A percentile compares a stretch with the other conserved stretches of the same genome.
Conservation (phyloP, 805 yeast species). For the Saccharomycopsis sp. region DNA sequence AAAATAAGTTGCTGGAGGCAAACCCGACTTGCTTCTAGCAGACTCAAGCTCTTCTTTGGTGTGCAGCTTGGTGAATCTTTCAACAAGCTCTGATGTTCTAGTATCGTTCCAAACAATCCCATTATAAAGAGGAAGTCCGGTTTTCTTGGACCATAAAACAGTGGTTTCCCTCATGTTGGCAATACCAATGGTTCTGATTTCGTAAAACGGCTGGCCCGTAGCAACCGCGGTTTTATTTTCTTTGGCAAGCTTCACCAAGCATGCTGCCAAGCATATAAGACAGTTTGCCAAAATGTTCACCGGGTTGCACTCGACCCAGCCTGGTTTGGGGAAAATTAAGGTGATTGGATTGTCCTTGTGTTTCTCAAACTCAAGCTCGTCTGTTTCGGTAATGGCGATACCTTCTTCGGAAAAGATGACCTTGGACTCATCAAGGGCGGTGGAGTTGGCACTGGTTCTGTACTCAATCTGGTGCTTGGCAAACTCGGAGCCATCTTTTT, state of each 20-base stretch:
- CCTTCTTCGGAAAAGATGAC: slow-evolving; percentile 71
- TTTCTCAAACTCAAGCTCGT: slow-evolving; percentile 55
- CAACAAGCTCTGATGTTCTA: slow-evolving; percentile 67
- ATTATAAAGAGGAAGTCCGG: slow-evolving; percentile 75
- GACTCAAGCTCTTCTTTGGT: slow-evolving; percentile 47
- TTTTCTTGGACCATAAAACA: slow-evolving; percentile 72
- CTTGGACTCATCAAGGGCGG: slow-evolving; percentile 27
- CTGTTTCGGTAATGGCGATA: slow-evolving; percentile 49
- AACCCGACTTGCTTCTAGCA: slow-evolving; percentile 62
- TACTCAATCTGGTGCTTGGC: slow-evolving; percentile 89
- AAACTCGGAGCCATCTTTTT: slow-evolving; percentile 62
- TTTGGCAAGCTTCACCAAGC: slow-evolving; percentile 47
- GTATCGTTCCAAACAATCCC: slow-evolving; percentile 98
- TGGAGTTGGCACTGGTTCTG: slow-evolving; percentile 53
- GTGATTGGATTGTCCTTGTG: slow-evolving; percentile 40
- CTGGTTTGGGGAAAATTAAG: slow-evolving; percentile 68
- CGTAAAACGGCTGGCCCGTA: slow-evolving; percentile 43
- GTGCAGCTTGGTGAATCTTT: slow-evolving; percentile 45
- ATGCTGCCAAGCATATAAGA: slow-evolving; percentile 65
- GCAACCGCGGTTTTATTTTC: slow-evolving; percentile 41
- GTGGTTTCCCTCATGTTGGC: slow-evolving; percentile 97
- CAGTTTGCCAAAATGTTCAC: slow-evolving; percentile 73
- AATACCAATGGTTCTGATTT: slow-evolving; percentile 69
- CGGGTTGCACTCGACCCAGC: slow-evolving; percentile 95
- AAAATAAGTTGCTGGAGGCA: slow-evolving; percentile 85